phyloP scores from a whole-genome alignment of 495 filamentous ascomycete species.

The Glarea lozoyensis region DNA sequence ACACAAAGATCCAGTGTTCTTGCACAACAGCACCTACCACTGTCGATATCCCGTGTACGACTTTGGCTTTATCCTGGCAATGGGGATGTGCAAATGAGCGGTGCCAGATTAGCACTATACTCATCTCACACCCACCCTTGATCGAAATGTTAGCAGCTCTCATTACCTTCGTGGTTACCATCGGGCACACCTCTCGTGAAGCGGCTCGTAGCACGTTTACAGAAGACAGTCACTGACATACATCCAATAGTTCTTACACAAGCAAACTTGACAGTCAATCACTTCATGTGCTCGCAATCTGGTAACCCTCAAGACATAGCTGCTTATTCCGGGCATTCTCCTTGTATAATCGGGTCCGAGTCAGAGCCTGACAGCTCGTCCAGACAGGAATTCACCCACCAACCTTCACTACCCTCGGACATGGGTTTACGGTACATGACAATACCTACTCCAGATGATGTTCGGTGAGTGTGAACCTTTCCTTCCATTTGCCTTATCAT shows the following conservation, averaged over 20 bases:
- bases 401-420: slow-evolving; percentile 14
- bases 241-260: slow-evolving; percentile 14
- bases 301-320: slow-evolving; percentile 20
- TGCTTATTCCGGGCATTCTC: slow-evolving; percentile 16
- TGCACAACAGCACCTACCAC: not conserved
- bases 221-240: slow-evolving; percentile 9
- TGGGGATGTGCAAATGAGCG: not conserved
- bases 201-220: not conserved
- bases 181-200: not conserved
- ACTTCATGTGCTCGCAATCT: slow-evolving; percentile 22
- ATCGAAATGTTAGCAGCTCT: not conserved
- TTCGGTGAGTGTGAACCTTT: slow-evolving; percentile 15
- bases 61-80: not conserved
- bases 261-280: slow-evolving; percentile 11
- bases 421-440: slow-evolving; percentile 24
- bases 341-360: slow-evolving; percentile 19
- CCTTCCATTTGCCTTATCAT: slow-evolving; percentile 8
- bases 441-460: slow-evolving; percentile 19
- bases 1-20: not conserved
- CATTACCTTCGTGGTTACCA: not conserved
- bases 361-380: slow-evolving; percentile 19
- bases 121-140: not conserved
- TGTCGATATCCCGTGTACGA: not conserved
- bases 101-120: not conserved
- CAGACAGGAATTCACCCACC: slow-evolving; percentile 16